phyloP scores from a whole-genome alignment of 179 eudicot species.

The Sideroxylon spinosum region DNA sequence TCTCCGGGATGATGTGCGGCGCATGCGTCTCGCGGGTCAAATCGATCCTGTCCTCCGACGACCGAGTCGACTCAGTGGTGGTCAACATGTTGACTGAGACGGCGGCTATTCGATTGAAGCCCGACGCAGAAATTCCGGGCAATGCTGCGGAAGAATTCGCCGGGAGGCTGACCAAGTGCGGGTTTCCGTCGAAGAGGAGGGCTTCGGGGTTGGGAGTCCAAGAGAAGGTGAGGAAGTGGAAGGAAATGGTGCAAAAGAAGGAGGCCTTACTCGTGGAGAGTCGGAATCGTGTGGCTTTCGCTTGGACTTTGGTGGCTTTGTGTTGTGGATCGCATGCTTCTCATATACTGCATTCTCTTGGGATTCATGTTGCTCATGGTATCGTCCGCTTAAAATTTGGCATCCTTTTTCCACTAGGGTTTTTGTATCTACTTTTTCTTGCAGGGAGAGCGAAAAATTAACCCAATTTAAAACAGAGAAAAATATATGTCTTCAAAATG shows the following conservation, averaged over 20 bases:
- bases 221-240: conserved; percentile 85
- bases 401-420: neutral
- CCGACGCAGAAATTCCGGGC: conserved; percentile 16
- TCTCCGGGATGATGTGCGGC: conserved; percentile 94
- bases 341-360: conserved; percentile 77
- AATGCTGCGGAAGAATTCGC: conserved; percentile 61
- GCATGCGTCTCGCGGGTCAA: conserved; percentile 81
- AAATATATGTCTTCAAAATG: neutral
- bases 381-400: conserved; percentile 6
- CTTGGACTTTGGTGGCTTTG: conserved; percentile 87
- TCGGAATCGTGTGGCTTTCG: conserved; percentile 62
- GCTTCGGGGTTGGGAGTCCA: conserved; percentile 57
- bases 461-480: neutral
- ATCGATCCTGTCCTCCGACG: conserved; percentile 52
- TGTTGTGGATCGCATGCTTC: conserved; percentile 87
- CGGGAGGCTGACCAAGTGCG: conserved; percentile 65
- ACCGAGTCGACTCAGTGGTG: conserved; percentile 79
- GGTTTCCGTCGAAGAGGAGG: conserved; percentile 69
- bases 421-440: neutral
- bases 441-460: neutral
- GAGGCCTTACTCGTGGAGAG: conserved; percentile 53
- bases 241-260: conserved; percentile 60
- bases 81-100: conserved; percentile 94
- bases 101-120: conserved; percentile 68
- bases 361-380: conserved; percentile 90